Percentiles rank a stretch among this genome's conserved stretches.
Conservation (phyloP, 495 filamentous ascomycete species). For the Staphylotrichum longicolle region DNA sequence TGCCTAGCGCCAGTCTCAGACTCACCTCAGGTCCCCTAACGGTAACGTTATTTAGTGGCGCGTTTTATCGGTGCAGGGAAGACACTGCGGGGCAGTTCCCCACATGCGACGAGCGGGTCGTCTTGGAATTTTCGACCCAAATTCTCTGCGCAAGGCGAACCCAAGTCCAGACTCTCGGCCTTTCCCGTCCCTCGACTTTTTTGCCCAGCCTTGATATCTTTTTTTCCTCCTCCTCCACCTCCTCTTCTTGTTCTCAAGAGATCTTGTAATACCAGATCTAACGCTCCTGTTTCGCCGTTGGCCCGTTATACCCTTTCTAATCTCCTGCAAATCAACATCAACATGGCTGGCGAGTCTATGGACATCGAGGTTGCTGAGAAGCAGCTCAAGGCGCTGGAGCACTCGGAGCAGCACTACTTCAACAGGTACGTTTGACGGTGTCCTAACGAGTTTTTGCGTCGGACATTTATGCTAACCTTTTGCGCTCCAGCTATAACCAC, state of each 20-base stretch:
- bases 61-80: constrained; percentile 6
- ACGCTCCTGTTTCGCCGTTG: background rate
- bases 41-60: constrained; percentile 6
- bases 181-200: constrained; percentile 18
- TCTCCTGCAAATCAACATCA: constrained; percentile 24
- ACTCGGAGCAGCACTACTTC: constrained; percentile 95
- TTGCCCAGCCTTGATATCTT: background rate
- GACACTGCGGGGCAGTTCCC: constrained; percentile 21
- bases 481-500: constrained; percentile 77
- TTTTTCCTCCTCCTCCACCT: background rate
- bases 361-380: constrained; percentile 51
- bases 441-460: constrained; percentile 10
- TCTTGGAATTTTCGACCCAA: constrained; percentile 27
- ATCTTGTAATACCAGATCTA: background rate
- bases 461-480: constrained; percentile 17
- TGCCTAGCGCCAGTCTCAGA: background rate
- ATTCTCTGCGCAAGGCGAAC: constrained; percentile 24
- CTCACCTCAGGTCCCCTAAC: constrained; percentile 10
- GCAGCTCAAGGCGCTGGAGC: constrained; percentile 63
- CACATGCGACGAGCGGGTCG: constrained; percentile 23
- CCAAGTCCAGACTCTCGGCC: constrained; percentile 9
- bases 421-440: constrained; percentile 64
- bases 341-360: constrained; percentile 44
- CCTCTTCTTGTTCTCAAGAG: background rate
- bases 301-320: background rate